phyloP scores from a whole-genome alignment of 495 filamentous ascomycete species.

The Melanomma pulvis-pyrius region DNA sequence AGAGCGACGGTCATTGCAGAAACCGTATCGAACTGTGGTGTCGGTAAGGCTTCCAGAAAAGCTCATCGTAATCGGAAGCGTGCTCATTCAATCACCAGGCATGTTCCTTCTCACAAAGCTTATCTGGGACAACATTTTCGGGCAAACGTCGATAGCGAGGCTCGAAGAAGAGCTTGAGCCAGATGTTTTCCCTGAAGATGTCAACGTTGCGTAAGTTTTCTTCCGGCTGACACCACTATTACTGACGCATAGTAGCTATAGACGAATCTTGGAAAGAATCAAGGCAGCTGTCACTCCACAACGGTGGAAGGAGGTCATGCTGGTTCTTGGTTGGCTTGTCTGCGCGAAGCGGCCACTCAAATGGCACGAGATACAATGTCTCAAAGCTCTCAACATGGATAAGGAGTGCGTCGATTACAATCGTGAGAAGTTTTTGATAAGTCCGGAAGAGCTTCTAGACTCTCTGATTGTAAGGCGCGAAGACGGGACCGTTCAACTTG shows the following conservation, averaged over 20 bases:
- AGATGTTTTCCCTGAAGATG: constrained; percentile 41
- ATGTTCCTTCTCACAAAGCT: constrained; percentile 55
- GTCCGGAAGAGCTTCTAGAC: constrained; percentile 6
- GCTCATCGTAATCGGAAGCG: too few relatives aligned
- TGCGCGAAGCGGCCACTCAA: constrained; percentile 51
- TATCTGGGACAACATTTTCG: constrained; percentile 46
- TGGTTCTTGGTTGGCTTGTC: constrained; percentile 51
- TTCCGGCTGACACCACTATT: constrained; percentile 41
- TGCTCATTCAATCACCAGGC: constrained; percentile 36
- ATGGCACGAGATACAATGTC: constrained; percentile 53
- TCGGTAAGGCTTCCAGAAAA: background rate
- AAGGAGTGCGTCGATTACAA: constrained; percentile 37
- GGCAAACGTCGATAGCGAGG: constrained; percentile 38
- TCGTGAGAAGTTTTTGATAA: background rate
- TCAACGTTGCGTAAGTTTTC: constrained; percentile 50
- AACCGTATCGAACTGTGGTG: constrained; percentile 8
- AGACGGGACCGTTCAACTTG: constrained; percentile 6
- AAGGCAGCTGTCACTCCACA: constrained; percentile 22
- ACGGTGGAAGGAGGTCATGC: constrained; percentile 40
- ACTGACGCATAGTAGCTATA: too few relatives aligned
- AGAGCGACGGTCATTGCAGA: background rate
- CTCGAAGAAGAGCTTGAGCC: constrained; percentile 44
- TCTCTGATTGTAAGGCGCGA: constrained; percentile 11
- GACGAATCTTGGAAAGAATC: constrained; percentile 48
- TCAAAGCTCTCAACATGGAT: constrained; percentile 34